These are phyloP conservation scores for Rhodosporidiobolus sp. DNA, from an alignment of 768 basidiomycete species.

Conservation along the genomic window DNA sequence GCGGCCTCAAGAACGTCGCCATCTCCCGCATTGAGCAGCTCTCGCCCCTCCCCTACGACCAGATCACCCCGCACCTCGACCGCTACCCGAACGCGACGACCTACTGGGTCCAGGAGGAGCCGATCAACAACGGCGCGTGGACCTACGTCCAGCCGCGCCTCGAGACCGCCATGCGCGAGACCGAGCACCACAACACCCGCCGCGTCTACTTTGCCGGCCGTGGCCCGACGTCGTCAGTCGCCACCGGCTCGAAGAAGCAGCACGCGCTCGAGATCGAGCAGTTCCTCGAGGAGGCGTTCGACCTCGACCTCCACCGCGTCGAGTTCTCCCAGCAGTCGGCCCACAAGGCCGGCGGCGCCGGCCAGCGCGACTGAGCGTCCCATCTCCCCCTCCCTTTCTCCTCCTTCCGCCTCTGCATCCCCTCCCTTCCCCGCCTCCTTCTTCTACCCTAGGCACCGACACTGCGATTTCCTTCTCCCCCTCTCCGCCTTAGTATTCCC, in stretches of 20 bases:
- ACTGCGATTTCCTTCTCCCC: no score
- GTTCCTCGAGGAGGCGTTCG: slow-evolving; percentile 38
- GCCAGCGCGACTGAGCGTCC: slow-evolving; percentile 4
- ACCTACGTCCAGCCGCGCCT: slow-evolving; percentile 69
- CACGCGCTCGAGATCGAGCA: slow-evolving; percentile 38
- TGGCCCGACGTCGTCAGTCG: slow-evolving; percentile 63
- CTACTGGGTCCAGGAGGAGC: slow-evolving; percentile 66
- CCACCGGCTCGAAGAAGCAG: slow-evolving; percentile 40
- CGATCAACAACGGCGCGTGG: slow-evolving; percentile 96
- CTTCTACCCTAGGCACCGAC: neutral
- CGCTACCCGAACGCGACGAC: slow-evolving; percentile 82
- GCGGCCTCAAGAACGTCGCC: slow-evolving; percentile 82
- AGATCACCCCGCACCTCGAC: slow-evolving; percentile 89
- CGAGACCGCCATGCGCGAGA: slow-evolving; percentile 79
- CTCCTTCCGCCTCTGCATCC: neutral
- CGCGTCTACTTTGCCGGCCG: slow-evolving; percentile 89
- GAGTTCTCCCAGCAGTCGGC: slow-evolving; percentile 7
- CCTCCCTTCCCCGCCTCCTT: neutral
- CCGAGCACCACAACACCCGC: slow-evolving; percentile 84
- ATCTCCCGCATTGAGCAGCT: slow-evolving; percentile 93
- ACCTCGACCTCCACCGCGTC: slow-evolving; percentile 27
- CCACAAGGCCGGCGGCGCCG: neutral
- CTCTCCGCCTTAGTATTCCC: neutral
- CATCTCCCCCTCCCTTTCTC: neutral
- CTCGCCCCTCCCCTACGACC: slow-evolving; percentile 95